Evolutionary conservation across 345 rosid species (phyloP).

Genomic region (Corymbia maculata): DNA sequence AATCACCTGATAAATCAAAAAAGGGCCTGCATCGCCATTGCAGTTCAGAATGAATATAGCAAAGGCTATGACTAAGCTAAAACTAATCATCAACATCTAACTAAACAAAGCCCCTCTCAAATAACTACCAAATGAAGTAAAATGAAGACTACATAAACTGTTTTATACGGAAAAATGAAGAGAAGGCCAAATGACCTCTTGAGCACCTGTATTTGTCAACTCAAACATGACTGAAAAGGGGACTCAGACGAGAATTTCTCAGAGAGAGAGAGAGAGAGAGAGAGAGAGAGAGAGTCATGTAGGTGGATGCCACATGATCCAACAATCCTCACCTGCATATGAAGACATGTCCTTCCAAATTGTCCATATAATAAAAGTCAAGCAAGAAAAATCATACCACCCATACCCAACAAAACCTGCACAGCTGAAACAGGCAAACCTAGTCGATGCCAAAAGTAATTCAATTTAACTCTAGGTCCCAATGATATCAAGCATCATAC

Average conservation of each 20-base stretch:
- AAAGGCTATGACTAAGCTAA: constrained; percentile 14
- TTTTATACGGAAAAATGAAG: not conserved
- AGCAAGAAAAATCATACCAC: not conserved
- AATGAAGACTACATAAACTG: not conserved
- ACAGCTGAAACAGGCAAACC: constrained; percentile 30
- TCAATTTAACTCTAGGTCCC: constrained; percentile 41
- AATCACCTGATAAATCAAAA: constrained; percentile 19
- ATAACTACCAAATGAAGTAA: not conserved
- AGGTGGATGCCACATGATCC: not conserved
- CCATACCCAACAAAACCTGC: constrained; percentile 42
- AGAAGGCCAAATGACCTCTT: not conserved
- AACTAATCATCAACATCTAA: not conserved
- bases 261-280: not conserved
- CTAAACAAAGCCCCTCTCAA: not conserved
- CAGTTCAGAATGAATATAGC: constrained; percentile 19
- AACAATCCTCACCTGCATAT: constrained; percentile 27
- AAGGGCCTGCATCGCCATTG: constrained; percentile 40
- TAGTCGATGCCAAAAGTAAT: constrained; percentile 42
- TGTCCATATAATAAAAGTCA: constrained; percentile 7
- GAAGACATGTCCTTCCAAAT: constrained; percentile 17
- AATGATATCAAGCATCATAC: constrained; percentile 9
- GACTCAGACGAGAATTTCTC: not conserved
- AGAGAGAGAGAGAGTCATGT: not conserved
- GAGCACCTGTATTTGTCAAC: not conserved
- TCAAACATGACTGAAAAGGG: not conserved